Evolutionary conservation across 1,284 basidiomycete genomes (phyloP).

Genomic region (Microstroma glucosiphilum): DNA sequence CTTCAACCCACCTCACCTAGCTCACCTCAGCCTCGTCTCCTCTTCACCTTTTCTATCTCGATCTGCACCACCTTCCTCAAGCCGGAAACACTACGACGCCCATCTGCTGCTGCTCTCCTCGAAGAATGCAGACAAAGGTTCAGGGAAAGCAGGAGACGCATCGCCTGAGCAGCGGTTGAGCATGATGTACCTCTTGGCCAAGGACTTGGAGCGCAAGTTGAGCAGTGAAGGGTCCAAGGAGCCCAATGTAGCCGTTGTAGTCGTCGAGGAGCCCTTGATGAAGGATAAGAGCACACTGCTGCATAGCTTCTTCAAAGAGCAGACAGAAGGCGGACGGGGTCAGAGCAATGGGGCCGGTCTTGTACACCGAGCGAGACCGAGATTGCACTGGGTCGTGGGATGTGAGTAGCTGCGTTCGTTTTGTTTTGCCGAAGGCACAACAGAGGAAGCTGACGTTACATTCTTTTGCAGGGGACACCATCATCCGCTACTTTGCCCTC

Average conservation of each 20-base stretch:
- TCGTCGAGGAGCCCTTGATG: conserved; percentile 82
- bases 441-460: too few relatives aligned
- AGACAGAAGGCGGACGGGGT: too few relatives aligned
- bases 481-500: conserved; percentile 72
- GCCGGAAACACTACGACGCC: conserved; percentile 59
- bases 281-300: conserved; percentile 67
- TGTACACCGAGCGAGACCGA: not conserved
- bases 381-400: conserved; percentile 68
- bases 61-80: not conserved
- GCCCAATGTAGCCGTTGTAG: conserved; percentile 68
- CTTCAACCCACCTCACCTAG: conserved; percentile 86
- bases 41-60: conserved; percentile 50
- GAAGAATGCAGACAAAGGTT: conserved; percentile 77
- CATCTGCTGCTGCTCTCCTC: conserved; percentile 76
- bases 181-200: conserved; percentile 50
- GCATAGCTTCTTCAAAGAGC: conserved; percentile 56
- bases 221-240: not conserved
- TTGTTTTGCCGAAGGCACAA: too few relatives aligned
- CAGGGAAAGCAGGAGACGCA: conserved; percentile 62
- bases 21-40: conserved; percentile 72
- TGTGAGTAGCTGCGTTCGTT: conserved; percentile 51
- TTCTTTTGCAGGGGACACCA: conserved; percentile 60
- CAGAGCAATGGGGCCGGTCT: too few relatives aligned
- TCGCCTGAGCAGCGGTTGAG: conserved; percentile 37
- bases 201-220: conserved; percentile 21